Conservation (phyloP, 345 rosid genomes). For the Ailanthus altissimus region DNA sequence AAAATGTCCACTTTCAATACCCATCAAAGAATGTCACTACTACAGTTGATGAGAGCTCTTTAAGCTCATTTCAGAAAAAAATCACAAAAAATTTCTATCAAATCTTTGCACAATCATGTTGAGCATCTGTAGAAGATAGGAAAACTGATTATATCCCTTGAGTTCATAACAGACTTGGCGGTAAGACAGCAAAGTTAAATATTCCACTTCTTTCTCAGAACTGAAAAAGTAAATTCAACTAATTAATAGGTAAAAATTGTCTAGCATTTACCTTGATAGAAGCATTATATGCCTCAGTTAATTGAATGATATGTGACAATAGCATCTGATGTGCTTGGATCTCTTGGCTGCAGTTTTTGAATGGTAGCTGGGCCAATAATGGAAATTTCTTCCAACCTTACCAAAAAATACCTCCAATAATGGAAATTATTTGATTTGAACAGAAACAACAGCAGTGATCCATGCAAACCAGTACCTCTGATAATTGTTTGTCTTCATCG, state of each 20-base stretch:
- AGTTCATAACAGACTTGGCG: neutral
- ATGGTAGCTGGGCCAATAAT: slow-evolving; percentile 61
- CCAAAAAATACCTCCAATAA: slow-evolving; percentile 1
- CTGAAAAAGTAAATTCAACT: neutral
- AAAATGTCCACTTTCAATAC: neutral
- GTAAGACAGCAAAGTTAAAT: neutral
- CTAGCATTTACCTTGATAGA: slow-evolving; percentile 53
- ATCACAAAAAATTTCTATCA: neutral
- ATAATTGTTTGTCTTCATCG: slow-evolving; percentile 61
- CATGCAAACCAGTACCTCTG: slow-evolving; percentile 52
- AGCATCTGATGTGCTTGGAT: slow-evolving; percentile 63
- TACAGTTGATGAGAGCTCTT: neutral
- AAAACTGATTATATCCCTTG: neutral
- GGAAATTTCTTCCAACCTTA: neutral
- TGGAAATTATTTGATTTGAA: neutral
- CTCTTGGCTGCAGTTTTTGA: slow-evolving; percentile 50
- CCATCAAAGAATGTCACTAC: neutral
- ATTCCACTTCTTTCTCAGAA: neutral
- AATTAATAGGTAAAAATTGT: neutral
- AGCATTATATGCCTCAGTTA: slow-evolving; percentile 39
- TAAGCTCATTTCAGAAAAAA: neutral
- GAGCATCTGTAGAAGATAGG: neutral
- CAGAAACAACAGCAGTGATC: neutral
- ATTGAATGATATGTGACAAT: slow-evolving; percentile 43
- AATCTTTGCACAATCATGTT: neutral